These are phyloP conservation scores for Xerocomus potaroensis DNA, from an alignment of 768 basidiomycete genomes.

Conservation along the genomic window DNA sequence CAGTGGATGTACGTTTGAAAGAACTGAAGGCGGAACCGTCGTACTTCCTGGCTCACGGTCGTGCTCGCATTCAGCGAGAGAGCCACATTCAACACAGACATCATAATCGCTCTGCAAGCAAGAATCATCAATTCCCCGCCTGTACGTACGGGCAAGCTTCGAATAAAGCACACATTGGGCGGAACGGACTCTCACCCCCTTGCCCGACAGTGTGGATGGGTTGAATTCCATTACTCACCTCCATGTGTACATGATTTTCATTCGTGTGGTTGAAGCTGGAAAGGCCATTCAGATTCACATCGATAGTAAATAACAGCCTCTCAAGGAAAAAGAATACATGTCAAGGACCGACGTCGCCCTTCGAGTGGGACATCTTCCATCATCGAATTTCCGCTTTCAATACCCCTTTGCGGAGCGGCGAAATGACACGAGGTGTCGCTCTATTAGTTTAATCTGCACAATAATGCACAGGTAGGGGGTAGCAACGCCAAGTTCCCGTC, in stretches of 20 bases:
- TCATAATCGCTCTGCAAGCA: conserved; percentile 58
- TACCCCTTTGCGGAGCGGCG: neutral
- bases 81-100: conserved; percentile 72
- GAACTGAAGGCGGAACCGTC: conserved; percentile 1
- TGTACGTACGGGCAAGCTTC: neutral
- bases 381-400: neutral
- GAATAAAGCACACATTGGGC: neutral
- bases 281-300: conserved; percentile 13
- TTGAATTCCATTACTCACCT: conserved; percentile 43
- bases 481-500: conserved; percentile 18
- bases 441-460: conserved; percentile 8
- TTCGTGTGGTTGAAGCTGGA: conserved; percentile 69
- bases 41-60: conserved; percentile 35
- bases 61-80: conserved; percentile 63
- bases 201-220: conserved; percentile 21
- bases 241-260: conserved; percentile 67
- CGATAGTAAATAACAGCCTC: neutral
- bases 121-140: conserved; percentile 8
- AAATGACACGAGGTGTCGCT: neutral
- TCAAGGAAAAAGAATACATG: conserved; percentile 3
- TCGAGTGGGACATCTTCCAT: neutral
- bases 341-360: neutral
- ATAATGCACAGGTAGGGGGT: conserved; percentile 12
- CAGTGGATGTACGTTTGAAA: conserved; percentile 4
- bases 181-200: conserved; percentile 1